Evolutionary conservation across 2,329 filamentous ascomycete genomes (phyloP), one percentile per base, ranked within the genome.

Genomic region (Aspergillus tanneri): DNA sequence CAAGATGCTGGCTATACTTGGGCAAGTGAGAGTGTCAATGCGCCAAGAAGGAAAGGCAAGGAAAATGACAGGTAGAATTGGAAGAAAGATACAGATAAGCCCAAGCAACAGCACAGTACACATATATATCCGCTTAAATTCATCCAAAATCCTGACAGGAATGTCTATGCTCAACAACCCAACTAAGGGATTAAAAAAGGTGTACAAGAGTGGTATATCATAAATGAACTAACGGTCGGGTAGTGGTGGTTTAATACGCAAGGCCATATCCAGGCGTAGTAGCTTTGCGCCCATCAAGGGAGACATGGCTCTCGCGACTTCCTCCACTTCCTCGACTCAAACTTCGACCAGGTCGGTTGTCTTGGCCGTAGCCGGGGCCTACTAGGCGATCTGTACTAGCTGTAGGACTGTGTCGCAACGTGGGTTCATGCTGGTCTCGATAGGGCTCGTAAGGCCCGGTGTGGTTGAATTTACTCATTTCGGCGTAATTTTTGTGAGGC

Each of bases 391-490:
- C 68, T 4, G 64, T 67, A 46, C 68, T 72, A 25, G 58, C 62
- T 12, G 53, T 61, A n/a, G 57, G 58, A 34, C 52, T 55, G 25
- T 63, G 59, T 25, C 60, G 60, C 25, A 50, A 41, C 30, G 55
- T 60, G 19, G 47, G 52, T 22, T 58, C 58, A 44, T 54, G 39
- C 18, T 63, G 57, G 40, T 71, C 67, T n/a, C 63, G 61, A 50
- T 70, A 73, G 14, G 71, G 61, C 47, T 71, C 69, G 46, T 72
- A 72, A 2, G 69, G 68, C 10, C 64, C 61, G 8, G 65, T 64
- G 51, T 61, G 64, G 56, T 73, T 73, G 60, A 71, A 71, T 30
- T 69, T 69, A 60, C 65, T 70, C 58, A 68, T 65, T 30, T 71
- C 68, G 9, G 65, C 56, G 39, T 58, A 61, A n/a, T 65, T 58